These are phyloP conservation scores for Venturia asperata DNA, from an alignment of 2,329 filamentous ascomycete species.

Conservation along the genomic window DNA sequence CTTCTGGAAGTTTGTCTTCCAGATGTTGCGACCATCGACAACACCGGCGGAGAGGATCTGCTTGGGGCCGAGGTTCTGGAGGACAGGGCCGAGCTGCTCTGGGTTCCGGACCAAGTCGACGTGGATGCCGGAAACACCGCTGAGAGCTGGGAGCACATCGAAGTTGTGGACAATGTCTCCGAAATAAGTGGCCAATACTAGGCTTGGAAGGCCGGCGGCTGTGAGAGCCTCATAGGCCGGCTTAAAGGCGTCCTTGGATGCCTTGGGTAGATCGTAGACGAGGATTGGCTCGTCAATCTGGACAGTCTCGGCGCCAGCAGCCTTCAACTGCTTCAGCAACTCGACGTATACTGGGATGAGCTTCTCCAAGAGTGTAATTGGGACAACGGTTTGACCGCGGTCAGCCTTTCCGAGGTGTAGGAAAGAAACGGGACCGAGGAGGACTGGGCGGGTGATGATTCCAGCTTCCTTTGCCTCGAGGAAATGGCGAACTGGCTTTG, in stretches of 20 bases:
- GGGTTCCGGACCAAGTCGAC: conserved; percentile 96
- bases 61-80: conserved; percentile 74
- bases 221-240: conserved; percentile 87
- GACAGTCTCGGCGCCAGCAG: conserved; percentile 88
- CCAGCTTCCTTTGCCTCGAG: conserved; percentile 96
- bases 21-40: conserved; percentile 98
- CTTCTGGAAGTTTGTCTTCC: conserved; percentile 98
- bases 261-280: conserved; percentile 83
- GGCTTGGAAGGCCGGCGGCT: conserved; percentile 73
- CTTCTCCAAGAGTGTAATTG: conserved; percentile 88
- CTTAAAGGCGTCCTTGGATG: conserved; percentile 97
- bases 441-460: conserved; percentile 83
- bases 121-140: conserved; percentile 76
- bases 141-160: conserved; percentile 68
- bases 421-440: conserved; percentile 96
- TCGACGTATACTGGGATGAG: conserved; percentile 92
- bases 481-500: conserved; percentile 94
- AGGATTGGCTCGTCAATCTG: conserved; percentile 98
- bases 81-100: conserved; percentile 86
- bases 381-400: conserved; percentile 85
- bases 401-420: conserved; percentile 96
- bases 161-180: conserved; percentile 99
- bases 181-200: conserved; percentile 95
- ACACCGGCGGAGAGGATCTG: conserved; percentile 92
- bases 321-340: conserved; percentile 88